A percentile compares a stretch with the other conserved stretches of the same genome.
These are phyloP conservation scores for Erysimum cheiri DNA, from an alignment of 441 rosid species.

Conservation along the genomic window DNA sequence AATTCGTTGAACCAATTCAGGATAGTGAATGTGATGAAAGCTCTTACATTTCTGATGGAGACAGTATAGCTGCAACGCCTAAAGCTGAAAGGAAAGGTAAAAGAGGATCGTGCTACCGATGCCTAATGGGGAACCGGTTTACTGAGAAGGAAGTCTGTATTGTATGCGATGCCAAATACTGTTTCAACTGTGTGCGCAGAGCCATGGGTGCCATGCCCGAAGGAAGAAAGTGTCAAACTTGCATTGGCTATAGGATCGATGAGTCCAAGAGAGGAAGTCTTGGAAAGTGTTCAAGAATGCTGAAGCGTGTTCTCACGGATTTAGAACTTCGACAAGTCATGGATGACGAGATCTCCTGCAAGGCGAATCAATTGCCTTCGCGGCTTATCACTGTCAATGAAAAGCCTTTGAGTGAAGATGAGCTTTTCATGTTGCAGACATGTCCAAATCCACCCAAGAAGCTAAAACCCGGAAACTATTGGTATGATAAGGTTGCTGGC, in stretches of 20 bases:
- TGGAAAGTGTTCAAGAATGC: slow-evolving; percentile 59
- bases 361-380: slow-evolving; percentile 62
- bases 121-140: slow-evolving; percentile 57
- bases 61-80: slow-evolving; percentile 38
- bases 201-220: slow-evolving; percentile 83
- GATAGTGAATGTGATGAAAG: slow-evolving; percentile 47
- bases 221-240: slow-evolving; percentile 69
- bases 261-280: slow-evolving; percentile 56
- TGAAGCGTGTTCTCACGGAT: slow-evolving; percentile 50
- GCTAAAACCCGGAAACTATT: slow-evolving; percentile 61
- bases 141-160: slow-evolving; percentile 65
- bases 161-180: slow-evolving; percentile 70
- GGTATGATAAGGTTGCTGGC: slow-evolving; percentile 70
- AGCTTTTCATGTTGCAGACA: slow-evolving; percentile 53
- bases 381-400: slow-evolving; percentile 54
- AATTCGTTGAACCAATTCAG: slow-evolving; percentile 62
- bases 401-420: slow-evolving; percentile 47
- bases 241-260: slow-evolving; percentile 56
- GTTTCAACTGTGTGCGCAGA: slow-evolving; percentile 58
- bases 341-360: slow-evolving; percentile 54
- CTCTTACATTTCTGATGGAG: slow-evolving; percentile 42
- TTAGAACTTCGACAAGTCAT: slow-evolving; percentile 52
- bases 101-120: slow-evolving; percentile 65
- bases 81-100: slow-evolving; percentile 57
- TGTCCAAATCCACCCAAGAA: slow-evolving; percentile 63